A percentile compares a stretch with the other conserved stretches of the same genome.
Conservation (phyloP, 2,329 filamentous ascomycete species). For the Sclerotiophoma versabilis region DNA sequence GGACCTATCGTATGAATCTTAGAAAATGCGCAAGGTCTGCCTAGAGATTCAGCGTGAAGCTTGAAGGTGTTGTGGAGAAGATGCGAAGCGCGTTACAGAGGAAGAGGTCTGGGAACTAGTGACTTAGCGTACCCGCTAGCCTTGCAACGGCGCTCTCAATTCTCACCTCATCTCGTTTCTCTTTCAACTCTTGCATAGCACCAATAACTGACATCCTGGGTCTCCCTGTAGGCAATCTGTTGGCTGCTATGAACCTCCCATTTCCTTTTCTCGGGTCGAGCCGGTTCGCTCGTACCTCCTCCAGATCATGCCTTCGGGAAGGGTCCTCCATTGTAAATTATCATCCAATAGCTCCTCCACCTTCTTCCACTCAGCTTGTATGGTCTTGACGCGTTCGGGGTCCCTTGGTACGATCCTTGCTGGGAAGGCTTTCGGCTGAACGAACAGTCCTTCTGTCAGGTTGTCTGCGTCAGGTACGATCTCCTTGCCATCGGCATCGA, state of each 20-base stretch:
- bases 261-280: neutral
- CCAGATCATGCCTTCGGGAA: constrained; percentile 29
- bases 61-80: too few relatives aligned
- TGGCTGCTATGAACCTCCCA: neutral
- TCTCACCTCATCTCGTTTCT: too few relatives aligned
- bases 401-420: constrained; percentile 27
- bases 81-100: too few relatives aligned
- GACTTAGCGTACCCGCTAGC: neutral
- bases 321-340: constrained; percentile 28
- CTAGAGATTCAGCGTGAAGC: too few relatives aligned
- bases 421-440: constrained; percentile 26
- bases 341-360: constrained; percentile 24
- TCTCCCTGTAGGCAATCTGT: neutral
- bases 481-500: constrained; percentile 4
- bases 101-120: neutral
- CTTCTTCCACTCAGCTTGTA: constrained; percentile 28
- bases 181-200: too few relatives aligned
- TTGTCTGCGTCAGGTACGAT: constrained; percentile 22
- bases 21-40: neutral
- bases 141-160: neutral
- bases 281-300: constrained; percentile 19
- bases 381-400: constrained; percentile 2
- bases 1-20: neutral
- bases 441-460: constrained; percentile 27
- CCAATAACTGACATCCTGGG: too few relatives aligned